phyloP scores from a whole-genome alignment of 1,284 basidiomycete species.

The Apiotrichum akiyoshidainum region DNA sequence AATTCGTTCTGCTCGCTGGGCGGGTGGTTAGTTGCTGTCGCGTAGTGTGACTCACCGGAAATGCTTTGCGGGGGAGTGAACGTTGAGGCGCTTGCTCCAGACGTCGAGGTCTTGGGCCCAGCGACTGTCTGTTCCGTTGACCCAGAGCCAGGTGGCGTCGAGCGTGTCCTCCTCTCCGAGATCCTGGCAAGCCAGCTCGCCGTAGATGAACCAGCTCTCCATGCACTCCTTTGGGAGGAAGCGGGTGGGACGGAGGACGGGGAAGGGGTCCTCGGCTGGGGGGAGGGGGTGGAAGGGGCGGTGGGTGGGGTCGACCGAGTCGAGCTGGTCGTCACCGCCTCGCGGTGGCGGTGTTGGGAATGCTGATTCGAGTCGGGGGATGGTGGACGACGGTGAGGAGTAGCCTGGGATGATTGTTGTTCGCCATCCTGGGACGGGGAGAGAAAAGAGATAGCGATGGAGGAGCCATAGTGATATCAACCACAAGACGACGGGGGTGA shows the following conservation, averaged over 20 bases:
- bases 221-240: constrained; percentile 40
- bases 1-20: constrained; percentile 47
- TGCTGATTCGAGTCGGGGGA: not conserved
- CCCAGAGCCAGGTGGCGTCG: constrained; percentile 48
- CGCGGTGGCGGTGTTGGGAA: constrained; percentile 33
- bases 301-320: constrained; percentile 35
- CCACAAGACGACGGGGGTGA: constrained; percentile 29
- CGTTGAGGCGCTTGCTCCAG: constrained; percentile 22
- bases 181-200: constrained; percentile 39
- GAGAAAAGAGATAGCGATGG: constrained; percentile 26
- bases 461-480: constrained; percentile 25
- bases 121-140: constrained; percentile 43
- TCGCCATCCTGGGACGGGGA: constrained; percentile 10
- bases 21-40: not conserved
- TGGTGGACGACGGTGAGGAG: not conserved
- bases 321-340: constrained; percentile 29
- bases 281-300: constrained; percentile 33
- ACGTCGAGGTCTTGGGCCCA: constrained; percentile 38
- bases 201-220: constrained; percentile 44
- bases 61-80: constrained; percentile 42
- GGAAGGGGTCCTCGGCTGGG: constrained; percentile 37
- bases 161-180: constrained; percentile 42
- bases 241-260: constrained; percentile 35
- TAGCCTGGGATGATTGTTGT: not conserved
- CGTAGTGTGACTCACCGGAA: constrained; percentile 32